These are phyloP conservation scores for Scutellaria minor DNA, from an alignment of 257 asterid genomes.

Conservation along the genomic window DNA sequence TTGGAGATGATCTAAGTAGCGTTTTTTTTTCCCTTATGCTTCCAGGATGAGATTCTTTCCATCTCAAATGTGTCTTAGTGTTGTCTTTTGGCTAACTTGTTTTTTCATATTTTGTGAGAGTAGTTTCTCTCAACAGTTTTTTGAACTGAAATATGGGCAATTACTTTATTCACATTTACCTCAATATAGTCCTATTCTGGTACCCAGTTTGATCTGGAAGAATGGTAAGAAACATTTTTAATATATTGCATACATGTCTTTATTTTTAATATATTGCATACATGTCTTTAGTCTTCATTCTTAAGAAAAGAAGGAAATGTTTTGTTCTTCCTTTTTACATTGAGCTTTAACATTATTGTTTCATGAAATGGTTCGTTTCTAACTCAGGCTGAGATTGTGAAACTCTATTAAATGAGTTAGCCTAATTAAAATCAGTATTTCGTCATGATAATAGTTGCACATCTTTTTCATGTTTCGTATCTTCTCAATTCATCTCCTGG, in stretches of 20 bases:
- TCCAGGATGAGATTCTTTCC: neutral
- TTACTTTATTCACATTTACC: neutral
- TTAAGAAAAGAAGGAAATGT: neutral
- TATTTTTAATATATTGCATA: neutral
- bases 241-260: too few relatives aligned
- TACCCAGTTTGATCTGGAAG: neutral
- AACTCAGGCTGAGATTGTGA: neutral
- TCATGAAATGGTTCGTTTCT: neutral
- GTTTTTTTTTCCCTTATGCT: neutral
- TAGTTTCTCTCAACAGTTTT: neutral
- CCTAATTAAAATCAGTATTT: neutral
- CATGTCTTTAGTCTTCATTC: too few relatives aligned
- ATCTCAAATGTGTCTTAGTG: conserved; percentile 1
- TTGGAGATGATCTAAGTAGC: neutral
- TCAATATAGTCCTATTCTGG: neutral
- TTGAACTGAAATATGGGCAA: neutral
- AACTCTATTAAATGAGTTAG: neutral
- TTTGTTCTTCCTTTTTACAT: too few relatives aligned
- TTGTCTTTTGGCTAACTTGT: neutral
- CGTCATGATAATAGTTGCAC: neutral
- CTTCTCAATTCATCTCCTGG: neutral
- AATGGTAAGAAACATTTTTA: neutral
- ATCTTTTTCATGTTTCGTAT: neutral
- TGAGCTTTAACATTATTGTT: too few relatives aligned
- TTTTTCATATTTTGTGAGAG: neutral